Evolutionary conservation across 139 green algal species (phyloP), one percentile per base, ranked within the genome.

Genomic region (Choricystis sp.): DNA sequence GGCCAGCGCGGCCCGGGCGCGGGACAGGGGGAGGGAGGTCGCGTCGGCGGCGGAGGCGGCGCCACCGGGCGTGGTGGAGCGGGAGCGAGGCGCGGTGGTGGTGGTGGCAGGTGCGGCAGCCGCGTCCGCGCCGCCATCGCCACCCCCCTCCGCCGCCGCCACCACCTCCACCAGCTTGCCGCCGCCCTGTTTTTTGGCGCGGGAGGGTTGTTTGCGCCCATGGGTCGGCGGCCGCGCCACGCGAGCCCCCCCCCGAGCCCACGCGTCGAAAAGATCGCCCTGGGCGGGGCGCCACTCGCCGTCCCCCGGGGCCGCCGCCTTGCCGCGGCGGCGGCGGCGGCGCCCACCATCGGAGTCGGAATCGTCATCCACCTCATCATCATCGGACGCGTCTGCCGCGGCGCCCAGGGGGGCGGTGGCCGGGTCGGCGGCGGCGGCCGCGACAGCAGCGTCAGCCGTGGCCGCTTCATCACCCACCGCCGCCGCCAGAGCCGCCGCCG

Each of bases 1-100:
- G 40, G 75, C 72, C 22, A 94, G 78, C n/a, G 74, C 68, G 2
- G 40, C 56, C 25, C 79, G 66, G 2, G 80, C 84, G 27, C 57
- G 30, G 21, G 61, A 68, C 5, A n/a, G 21, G 23, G 29, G 31
- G 16, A 23, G 30, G 22, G 40, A 16, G 40, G 9, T 9, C 40
- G 40, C 40, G 40, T 52, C 40, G 40, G 40, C 40, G 9, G 40
- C 40, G 9, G 40, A 16, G 9, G 40, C 40, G 40, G 40, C 40
- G 40, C n/a, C n/a, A n/a, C n/a, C n/a, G n/a, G n/a, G n/a, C n/a
- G n/a, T n/a, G n/a, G n/a, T n/a, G 2, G 80, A 84, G 27, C 57
- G 30, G 21, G 61, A 68, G 20, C n/a, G 21, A 22, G 29, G 31
- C 19, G 20, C n/a, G 22, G 40, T 9, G 40, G 9, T 9, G 9